Base-by-base conservation (phyloP, 1,139 yeast genomes). In the Arxiozyma telluris region DNA sequence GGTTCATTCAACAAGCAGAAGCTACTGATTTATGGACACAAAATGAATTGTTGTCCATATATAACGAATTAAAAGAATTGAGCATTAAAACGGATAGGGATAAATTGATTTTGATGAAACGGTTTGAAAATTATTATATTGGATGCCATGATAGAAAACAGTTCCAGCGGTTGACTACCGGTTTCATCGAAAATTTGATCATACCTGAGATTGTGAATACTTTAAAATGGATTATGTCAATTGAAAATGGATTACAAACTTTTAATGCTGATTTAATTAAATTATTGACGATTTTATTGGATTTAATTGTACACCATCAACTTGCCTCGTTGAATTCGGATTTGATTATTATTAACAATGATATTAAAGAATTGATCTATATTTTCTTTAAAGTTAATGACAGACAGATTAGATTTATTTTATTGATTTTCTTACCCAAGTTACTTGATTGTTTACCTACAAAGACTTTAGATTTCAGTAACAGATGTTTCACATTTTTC, bases 341-440 rank as follows among this genome's bases (percentile, higher is more conserved):
- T 17, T 25, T 21, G 39, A 23, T 18, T 50, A 58, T 20, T 53
- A 52, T 80, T 58, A 71, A 72, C 46, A 74, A 73, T 42, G 58
- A 72, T 8, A 73, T 87, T 15, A 81, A 84, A 57, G 94, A 95
- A 1, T 72, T 84, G 0, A 76, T 89, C 25, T 75, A 87, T 43
- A 75, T 78, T 51, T 77, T 86, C 41, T 91, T 83, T 65, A 67
- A 79, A 1, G 73, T 84, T 42, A 79, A 84, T 11, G 96, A 91
- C 69, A 76, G 98, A 58, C 82, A 91, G 1, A 75, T 89, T 5
- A 75, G 98, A 57, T 76, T 89, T 62, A 77, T 84, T 22, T 73
- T 93, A 47, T 74, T 93, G 57, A 81, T 81, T 41, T 76, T 81
- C 52, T 71, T 93, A 55, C 83, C 90, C 0, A 71, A 74, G 21